phyloP scores from a whole-genome alignment of 2,329 filamentous ascomycete genomes.

The Incumbomyces lentus region DNA sequence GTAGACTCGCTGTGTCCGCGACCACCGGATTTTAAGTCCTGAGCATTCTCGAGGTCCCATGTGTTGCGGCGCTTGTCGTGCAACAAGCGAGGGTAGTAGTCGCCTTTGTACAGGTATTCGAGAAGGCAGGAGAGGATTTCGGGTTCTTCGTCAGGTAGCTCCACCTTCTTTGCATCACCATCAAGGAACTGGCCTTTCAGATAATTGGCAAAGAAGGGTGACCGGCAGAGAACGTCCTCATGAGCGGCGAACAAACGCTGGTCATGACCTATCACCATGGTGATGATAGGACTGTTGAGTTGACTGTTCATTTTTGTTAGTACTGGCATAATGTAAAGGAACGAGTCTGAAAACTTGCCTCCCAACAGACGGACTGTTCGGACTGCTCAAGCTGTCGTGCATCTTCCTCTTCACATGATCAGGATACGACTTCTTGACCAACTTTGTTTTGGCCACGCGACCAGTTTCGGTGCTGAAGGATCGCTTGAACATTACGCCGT shows the following conservation, averaged over 20 bases:
- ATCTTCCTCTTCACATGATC: conserved; percentile 77
- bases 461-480: conserved; percentile 69
- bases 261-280: conserved; percentile 71
- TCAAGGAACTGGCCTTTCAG: conserved; percentile 60
- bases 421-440: conserved; percentile 63
- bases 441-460: conserved; percentile 80
- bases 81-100: conserved; percentile 84
- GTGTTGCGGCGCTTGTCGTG: conserved; percentile 77
- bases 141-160: conserved; percentile 68
- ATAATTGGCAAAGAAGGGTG: conserved; percentile 68
- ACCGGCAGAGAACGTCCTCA: conserved; percentile 79
- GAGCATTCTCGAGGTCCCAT: conserved; percentile 75
- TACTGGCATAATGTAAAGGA: background rate
- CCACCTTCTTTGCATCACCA: conserved; percentile 60
- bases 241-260: conserved; percentile 89
- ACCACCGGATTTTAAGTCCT: conserved; percentile 46
- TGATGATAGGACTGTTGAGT: conserved; percentile 67
- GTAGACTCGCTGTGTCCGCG: conserved; percentile 61
- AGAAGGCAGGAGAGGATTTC: conserved; percentile 88
- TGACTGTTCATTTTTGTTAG: conserved; percentile 27
- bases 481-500: conserved; percentile 72
- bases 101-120: conserved; percentile 94
- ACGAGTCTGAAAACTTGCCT: conserved; percentile 13
- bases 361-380: conserved; percentile 46
- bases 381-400: conserved; percentile 67